phyloP scores from a whole-genome alignment of 2,329 filamentous ascomycete genomes.

The Aspergillus alliaceus region DNA sequence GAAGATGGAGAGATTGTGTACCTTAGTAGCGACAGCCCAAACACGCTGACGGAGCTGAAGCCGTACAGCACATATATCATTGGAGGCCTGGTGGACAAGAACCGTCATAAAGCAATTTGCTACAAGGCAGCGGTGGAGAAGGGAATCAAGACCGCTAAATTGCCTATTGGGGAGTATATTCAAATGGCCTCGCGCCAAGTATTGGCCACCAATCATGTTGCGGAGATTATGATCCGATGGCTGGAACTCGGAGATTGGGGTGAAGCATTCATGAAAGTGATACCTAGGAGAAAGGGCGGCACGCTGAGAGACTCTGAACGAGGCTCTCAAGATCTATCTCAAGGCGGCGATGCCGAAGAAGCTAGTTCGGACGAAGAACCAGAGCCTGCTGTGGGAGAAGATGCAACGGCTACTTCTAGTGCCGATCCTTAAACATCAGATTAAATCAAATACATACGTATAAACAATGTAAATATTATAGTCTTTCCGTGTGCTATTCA shows the following conservation, averaged over 20 bases:
- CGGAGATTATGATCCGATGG: slow-evolving; percentile 96
- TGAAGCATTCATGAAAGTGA: slow-evolving; percentile 79
- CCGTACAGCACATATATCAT: slow-evolving; percentile 91
- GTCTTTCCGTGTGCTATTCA: too few relatives aligned
- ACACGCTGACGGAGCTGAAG: slow-evolving; percentile 78
- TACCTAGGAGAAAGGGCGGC: slow-evolving; percentile 87
- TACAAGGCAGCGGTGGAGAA: slow-evolving; percentile 74
- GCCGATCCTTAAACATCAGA: neutral
- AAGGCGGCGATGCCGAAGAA: slow-evolving; percentile 29
- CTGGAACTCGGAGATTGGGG: slow-evolving; percentile 90
- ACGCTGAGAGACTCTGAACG: slow-evolving; percentile 52
- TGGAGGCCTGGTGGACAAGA: slow-evolving; percentile 92
- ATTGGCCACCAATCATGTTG: slow-evolving; percentile 90
- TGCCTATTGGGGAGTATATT: slow-evolving; percentile 95
- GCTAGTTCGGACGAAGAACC: slow-evolving; percentile 11
- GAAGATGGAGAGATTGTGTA: slow-evolving; percentile 71
- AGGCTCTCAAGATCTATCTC: slow-evolving; percentile 10
- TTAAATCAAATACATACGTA: too few relatives aligned
- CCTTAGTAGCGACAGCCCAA: slow-evolving; percentile 84
- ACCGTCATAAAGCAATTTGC: slow-evolving; percentile 92
- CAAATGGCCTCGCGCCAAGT: slow-evolving; percentile 85
- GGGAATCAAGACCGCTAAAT: slow-evolving; percentile 81
- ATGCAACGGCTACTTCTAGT: neutral
- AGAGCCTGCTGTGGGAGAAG: neutral
- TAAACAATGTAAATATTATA: neutral